Base-by-base conservation (phyloP, 129 eudicot species). In the Gnaphalium uliginosum region DNA sequence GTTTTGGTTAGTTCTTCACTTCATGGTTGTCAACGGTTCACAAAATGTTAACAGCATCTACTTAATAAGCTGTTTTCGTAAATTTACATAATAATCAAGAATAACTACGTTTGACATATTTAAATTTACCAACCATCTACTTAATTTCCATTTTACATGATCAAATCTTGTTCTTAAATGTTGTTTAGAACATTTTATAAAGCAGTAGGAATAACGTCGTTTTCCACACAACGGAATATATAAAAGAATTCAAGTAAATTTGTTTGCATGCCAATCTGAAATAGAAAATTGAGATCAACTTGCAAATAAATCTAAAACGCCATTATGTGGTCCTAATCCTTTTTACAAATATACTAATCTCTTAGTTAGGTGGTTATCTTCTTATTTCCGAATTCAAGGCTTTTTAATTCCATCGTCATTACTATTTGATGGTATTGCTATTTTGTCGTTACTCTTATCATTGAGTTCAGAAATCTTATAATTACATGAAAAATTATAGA, bases 271-370 rank as follows among this genome's bases (percentile, higher is more conserved):
- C 21, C 39, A 33, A 48, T 76, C 33, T 29, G 37, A 67, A 23
- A 51, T 66, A 26, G 25, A 7, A 76, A 22, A 19, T n/a, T 30
- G 29, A 64, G 23, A 30, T 25, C 80, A 37, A 66, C 73, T 76
- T 66, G 67, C 65, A 3, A 48, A 50, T 35, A 25, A 10, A 32
- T 23, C 2, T 26, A 18, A 63, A 61, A 74, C 43, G 13, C 26
- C 22, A 39, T 27, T 11, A 53, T n/a, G 65, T 19, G 50, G 51
- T 29, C 63, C 41, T 51, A 71, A 71, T 71, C 50, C 17, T 33
- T n/a, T n/a, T 66, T 2, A 7, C 13, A 35, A 64, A 64, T 30
- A 64, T 30, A 64, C 13, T 10, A 8, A 25, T 13, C 67, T 10
- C 2, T 26, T 11, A 25, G 15, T 22, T 59, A 37, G 26, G 26